These are phyloP conservation scores for Mycena rosella DNA, from an alignment of 768 basidiomycete genomes.

Conservation along the genomic window DNA sequence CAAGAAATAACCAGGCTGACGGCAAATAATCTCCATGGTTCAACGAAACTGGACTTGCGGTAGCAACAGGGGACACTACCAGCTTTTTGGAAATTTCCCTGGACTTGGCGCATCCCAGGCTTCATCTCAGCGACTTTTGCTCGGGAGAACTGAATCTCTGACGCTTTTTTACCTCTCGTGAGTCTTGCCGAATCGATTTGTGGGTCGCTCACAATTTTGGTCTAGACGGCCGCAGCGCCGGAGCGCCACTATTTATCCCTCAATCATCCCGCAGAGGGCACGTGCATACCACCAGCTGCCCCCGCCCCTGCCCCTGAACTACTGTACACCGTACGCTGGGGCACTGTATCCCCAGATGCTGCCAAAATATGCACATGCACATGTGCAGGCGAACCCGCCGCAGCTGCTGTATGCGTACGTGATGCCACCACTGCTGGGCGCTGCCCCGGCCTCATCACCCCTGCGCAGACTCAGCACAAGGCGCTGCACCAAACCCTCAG, in stretches of 20 bases:
- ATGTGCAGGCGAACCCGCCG: slow-evolving; percentile 2
- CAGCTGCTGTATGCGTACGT: slow-evolving; percentile 10
- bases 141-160: no score
- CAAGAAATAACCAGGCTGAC: no score
- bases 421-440: not conserved
- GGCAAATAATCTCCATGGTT: no score
- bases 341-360: slow-evolving; percentile 5
- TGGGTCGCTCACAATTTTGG: no score
- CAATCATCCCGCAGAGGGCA: slow-evolving; percentile 20
- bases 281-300: slow-evolving; percentile 2
- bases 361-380: slow-evolving; percentile 21
- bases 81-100: no score
- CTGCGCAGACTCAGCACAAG: no score
- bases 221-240: slow-evolving; percentile 9
- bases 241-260: slow-evolving; percentile 7
- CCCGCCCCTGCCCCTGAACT: not conserved
- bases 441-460: not conserved
- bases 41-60: no score
- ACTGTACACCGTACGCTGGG: slow-evolving; percentile 18
- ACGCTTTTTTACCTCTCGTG: no score
- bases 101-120: no score
- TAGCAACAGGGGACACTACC: no score
- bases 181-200: no score
- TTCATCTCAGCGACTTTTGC: no score
- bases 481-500: not conserved